A percentile compares a stretch with the other conserved stretches of the same genome.
phyloP scores from a whole-genome alignment of 768 basidiomycete genomes.

The Hortiboletus flavorubellus region DNA sequence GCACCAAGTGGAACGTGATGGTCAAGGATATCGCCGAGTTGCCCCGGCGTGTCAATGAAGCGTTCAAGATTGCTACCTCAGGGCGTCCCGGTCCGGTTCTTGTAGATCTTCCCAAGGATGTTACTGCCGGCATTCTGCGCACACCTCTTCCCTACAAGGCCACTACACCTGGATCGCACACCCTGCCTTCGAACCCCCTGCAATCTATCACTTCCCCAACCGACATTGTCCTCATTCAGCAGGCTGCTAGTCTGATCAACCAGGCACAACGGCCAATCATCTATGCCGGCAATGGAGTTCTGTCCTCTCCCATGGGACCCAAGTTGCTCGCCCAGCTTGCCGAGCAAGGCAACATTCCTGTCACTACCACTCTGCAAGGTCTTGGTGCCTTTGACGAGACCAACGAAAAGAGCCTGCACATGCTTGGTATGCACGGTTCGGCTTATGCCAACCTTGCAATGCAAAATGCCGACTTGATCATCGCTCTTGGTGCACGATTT shows the following conservation, averaged over 20 bases:
- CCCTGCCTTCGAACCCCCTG: conserved; percentile 73
- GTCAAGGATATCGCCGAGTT: conserved; percentile 95
- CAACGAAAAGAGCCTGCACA: conserved; percentile 82
- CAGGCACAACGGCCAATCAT: conserved; percentile 86
- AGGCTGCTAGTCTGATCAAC: conserved; percentile 90
- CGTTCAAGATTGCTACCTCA: conserved; percentile 97
- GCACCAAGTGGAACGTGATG: conserved; percentile 99
- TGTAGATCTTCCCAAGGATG: conserved; percentile 98
- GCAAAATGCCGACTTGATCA: conserved; percentile 96
- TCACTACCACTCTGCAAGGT: conserved; percentile 94
- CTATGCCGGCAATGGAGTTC: conserved; percentile 90
- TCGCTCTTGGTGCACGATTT: conserved; percentile 94
- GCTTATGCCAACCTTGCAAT: conserved; percentile 98
- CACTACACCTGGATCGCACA: conserved; percentile 79
- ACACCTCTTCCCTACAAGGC: conserved; percentile 82
- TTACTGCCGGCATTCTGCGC: conserved; percentile 89
- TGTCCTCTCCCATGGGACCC: conserved; percentile 79
- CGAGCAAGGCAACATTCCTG: conserved; percentile 89
- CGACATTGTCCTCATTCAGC: conserved; percentile 65
- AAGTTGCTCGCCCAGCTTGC: conserved; percentile 74
- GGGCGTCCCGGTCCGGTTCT: conserved; percentile 97
- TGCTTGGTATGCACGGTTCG: conserved; percentile 98
- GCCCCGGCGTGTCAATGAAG: conserved; percentile 95
- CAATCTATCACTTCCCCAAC: conserved; percentile 52
- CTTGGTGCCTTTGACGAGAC: conserved; percentile 95